Conservation (phyloP, 148 eudicot species). For the Amaranthus hypochondriacus region DNA sequence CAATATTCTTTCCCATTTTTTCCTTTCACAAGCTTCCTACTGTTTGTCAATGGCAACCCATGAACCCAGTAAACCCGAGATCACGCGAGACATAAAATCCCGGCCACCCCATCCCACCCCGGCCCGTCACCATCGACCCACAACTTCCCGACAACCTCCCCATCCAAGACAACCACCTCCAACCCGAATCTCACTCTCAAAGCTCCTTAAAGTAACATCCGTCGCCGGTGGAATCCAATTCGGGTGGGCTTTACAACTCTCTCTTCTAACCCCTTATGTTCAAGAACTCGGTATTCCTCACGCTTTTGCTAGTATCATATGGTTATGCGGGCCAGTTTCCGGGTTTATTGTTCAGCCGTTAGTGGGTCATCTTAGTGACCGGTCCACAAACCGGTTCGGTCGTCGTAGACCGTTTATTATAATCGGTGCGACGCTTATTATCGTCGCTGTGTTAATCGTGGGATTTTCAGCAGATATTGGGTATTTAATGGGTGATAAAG, state of each 20-base stretch:
- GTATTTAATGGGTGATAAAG: conserved; percentile 36
- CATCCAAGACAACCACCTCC: conserved; percentile 17
- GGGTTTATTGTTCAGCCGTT: conserved; percentile 89
- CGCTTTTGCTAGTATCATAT: conserved; percentile 79
- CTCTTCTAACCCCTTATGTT: conserved; percentile 80
- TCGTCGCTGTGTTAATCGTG: conserved; percentile 50
- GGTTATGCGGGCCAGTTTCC: conserved; percentile 93
- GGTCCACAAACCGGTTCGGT: conserved; percentile 54
- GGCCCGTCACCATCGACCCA: not conserved
- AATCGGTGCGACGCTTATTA: conserved; percentile 45
- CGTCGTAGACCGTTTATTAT: conserved; percentile 78
- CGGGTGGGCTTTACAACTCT: conserved; percentile 96
- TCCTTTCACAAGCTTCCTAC: not conserved
- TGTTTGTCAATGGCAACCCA: not conserved
- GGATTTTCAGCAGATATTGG: conserved; percentile 88
- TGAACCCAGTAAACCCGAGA: not conserved
- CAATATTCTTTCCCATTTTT: not conserved
- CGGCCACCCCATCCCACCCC: not conserved
- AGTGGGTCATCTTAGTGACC: conserved; percentile 79
- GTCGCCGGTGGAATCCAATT: conserved; percentile 91
- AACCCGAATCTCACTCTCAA: conserved; percentile 30
- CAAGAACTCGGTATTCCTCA: conserved; percentile 97
- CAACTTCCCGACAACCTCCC: not conserved
- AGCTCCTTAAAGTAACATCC: conserved; percentile 64
- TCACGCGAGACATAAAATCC: not conserved